Conservation (phyloP, 352 stramenopile genomes). For the Globisporangium alternatum region DNA sequence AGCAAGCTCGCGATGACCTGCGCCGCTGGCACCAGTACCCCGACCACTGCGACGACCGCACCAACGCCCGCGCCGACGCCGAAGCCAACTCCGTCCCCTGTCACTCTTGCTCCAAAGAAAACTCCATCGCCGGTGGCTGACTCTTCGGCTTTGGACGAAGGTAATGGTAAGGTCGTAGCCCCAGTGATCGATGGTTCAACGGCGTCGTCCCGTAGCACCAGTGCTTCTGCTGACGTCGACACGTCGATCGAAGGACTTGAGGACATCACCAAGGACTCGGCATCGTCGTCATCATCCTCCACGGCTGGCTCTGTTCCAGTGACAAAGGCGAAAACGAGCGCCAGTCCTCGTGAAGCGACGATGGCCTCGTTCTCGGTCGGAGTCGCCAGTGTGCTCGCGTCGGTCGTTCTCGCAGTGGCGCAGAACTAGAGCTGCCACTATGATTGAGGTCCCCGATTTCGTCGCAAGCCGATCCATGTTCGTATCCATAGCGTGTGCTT, state of each 20-base stretch:
- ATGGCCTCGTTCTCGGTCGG: neutral
- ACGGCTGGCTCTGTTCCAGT: neutral
- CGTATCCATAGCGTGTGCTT: neutral
- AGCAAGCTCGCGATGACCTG: slow-evolving; percentile 49
- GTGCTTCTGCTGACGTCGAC: neutral
- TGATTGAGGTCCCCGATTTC: neutral
- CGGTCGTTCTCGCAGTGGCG: neutral
- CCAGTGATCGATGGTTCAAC: neutral
- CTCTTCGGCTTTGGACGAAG: neutral
- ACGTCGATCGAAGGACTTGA: slow-evolving; percentile 4
- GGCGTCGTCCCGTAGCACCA: neutral
- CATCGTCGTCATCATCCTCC: neutral
- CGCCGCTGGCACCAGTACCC: slow-evolving; percentile 24
- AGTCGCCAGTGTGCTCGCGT: neutral
- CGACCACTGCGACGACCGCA: slow-evolving; percentile 6
- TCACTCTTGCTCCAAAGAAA: neutral
- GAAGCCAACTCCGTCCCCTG: neutral
- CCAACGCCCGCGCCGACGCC: neutral
- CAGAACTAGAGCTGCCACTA: neutral
- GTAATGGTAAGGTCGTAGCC: neutral
- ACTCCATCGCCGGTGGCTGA: neutral
- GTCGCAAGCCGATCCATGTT: neutral
- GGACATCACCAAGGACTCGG: neutral
- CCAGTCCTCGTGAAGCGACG: neutral
- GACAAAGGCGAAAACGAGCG: neutral